A percentile compares a stretch with the other conserved stretches of the same genome.
These are phyloP conservation scores for Salvia hispanica DNA, from an alignment of 257 asterid genomes.

Conservation along the genomic window DNA sequence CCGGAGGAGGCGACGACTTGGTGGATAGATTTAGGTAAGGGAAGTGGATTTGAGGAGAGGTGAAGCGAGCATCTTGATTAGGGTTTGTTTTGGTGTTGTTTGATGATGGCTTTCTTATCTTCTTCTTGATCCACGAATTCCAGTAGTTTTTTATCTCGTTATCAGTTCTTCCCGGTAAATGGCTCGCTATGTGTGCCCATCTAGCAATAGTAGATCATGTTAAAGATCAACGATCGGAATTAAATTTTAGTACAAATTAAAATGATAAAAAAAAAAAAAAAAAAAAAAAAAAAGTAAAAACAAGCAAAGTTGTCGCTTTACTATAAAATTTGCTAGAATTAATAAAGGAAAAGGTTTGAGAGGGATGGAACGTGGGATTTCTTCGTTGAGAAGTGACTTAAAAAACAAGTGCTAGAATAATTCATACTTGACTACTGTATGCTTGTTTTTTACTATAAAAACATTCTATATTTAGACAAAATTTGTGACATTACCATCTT, in stretches of 20 bases:
- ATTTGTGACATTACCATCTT: constrained; percentile 37
- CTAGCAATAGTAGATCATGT: constrained; percentile 29
- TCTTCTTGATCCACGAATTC: constrained; percentile 93
- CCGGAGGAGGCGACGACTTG: constrained; percentile 37
- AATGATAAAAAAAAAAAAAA: too few species aligned
- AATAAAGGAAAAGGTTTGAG: neutral
- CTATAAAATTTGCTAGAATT: too few species aligned
- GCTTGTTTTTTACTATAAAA: constrained; percentile 21
- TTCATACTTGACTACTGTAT: constrained; percentile 26
- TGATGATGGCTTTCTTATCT: constrained; percentile 52
- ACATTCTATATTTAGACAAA: constrained; percentile 34
- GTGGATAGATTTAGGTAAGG: constrained; percentile 37
- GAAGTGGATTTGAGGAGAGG: constrained; percentile 40
- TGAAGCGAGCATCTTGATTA: constrained; percentile 35
- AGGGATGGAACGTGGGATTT: constrained; percentile 20
- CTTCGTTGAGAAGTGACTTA: constrained; percentile 33
- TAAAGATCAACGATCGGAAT: too few species aligned
- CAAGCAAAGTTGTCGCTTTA: too few species aligned
- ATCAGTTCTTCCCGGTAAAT: constrained; percentile 90
- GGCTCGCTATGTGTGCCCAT: constrained; percentile 94
- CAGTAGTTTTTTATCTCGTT: constrained; percentile 86
- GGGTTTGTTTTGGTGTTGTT: constrained; percentile 16
- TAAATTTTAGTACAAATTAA: too few species aligned
- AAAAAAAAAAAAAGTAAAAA: too few species aligned
- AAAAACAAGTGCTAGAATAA: constrained; percentile 28